Conservation (phyloP, 768 basidiomycete species). For the Termitomyces sp. region DNA sequence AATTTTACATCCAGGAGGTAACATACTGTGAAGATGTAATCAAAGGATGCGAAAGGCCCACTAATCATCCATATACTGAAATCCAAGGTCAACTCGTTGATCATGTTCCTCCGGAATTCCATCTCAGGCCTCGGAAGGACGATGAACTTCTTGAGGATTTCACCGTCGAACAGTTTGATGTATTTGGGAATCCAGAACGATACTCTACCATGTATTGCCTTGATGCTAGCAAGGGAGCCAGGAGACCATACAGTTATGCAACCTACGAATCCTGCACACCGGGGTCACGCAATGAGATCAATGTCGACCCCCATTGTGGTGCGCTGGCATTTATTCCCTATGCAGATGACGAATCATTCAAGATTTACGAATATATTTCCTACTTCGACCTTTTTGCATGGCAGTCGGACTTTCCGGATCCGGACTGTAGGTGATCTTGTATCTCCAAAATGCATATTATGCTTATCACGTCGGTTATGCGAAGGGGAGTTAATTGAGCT, state of each 20-base stretch:
- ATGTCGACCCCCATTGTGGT: not conserved
- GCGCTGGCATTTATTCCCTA: constrained; percentile 35
- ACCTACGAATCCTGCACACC: constrained; percentile 46
- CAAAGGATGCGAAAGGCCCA: constrained; percentile 5
- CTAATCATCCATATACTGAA: not conserved
- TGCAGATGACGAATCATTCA: constrained; percentile 40
- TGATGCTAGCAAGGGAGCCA: not conserved
- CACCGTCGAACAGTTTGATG: constrained; percentile 13
- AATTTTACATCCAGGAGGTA: constrained; percentile 43
- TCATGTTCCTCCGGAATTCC: not conserved
- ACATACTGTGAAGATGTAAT: constrained; percentile 17
- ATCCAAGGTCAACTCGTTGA: not conserved
- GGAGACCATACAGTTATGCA: constrained; percentile 13
- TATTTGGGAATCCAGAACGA: constrained; percentile 1
- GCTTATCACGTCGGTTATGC: not conserved
- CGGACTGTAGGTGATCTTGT: constrained; percentile 37
- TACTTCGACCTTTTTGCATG: constrained; percentile 21
- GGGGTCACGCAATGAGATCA: constrained; percentile 23
- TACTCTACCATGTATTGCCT: constrained; percentile 10
- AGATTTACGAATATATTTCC: constrained; percentile 19
- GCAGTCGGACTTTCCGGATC: constrained; percentile 38
- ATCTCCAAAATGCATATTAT: not conserved
- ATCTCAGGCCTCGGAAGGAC: not conserved
- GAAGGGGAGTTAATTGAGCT: constrained; percentile 45
- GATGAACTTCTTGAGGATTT: constrained; percentile 4